Base-by-base conservation (phyloP, 1,284 basidiomycete genomes). In the Cryptococcus sp. region DNA sequence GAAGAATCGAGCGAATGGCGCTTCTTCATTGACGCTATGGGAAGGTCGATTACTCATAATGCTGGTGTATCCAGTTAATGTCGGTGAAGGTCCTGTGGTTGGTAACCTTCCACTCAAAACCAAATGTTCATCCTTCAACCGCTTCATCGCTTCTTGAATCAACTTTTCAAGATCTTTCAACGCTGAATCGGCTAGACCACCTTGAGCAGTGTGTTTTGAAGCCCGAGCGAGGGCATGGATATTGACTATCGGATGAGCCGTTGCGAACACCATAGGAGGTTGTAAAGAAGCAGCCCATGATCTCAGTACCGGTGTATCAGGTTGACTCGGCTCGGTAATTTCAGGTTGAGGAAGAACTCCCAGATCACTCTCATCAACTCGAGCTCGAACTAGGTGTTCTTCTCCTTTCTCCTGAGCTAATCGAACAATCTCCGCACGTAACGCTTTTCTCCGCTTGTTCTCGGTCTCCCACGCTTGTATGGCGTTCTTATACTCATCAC, bases 51-150 rank as follows among this genome's bases (percentile, higher is more conserved):
- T n/a, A 41, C 10, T 10, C 38, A 41, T 41, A 41, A 41, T n/a
- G 7, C 23, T 10, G n/a, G 6, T 8, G 30, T 38, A 34, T 36
- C 36, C 34, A 5, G 6, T 11, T 30, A 10, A 13, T 48, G 23
- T 32, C 11, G 10, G 11, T 13, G 15, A 5, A 13, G 11, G 13
- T 5, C 10, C 32, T 32, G 10, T 34, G 38, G 46, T 30, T 6
- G 50, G 50, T 42, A 14, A 5, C 8, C 50, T 37, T 8, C 50
- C 30, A n/a, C 38, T n/a, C 5, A 52, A 23, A n/a, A 43, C 5
- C 38, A 52, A 30, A 34, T 52, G 50, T 30, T 52, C 50, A 13
- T 52, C 50, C 7, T 15, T 43, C 33, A 52, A 10, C 30, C 50
- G n/a, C 14, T 44, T 13, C n/a, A 44, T 8, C 10, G n/a, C 38